Base-by-base conservation (phyloP, 1,284 basidiomycete genomes). In the Irpex sp. region DNA sequence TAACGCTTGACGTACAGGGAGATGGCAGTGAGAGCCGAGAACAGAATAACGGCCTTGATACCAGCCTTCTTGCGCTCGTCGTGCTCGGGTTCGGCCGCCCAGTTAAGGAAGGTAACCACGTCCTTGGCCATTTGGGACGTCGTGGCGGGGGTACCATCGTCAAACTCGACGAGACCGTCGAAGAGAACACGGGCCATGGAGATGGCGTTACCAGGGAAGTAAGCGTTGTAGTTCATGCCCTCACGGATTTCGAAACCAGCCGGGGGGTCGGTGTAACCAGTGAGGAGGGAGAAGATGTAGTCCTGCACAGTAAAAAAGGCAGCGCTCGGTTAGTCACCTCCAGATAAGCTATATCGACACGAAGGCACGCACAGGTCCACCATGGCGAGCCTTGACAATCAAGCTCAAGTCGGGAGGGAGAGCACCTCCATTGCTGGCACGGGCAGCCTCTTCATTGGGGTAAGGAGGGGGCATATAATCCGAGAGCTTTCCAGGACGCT, bases 41-140 rank as follows among this genome's bases (percentile, higher is more conserved):
- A 89, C 69, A 97, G 80, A 72, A 97, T 94, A 69, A 95, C 85
- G 19, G 94, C 94, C 80, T 96, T 92, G 74, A 98, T 80, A 68
- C 96, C 96, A 73, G 90, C 89, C 83, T 94, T 94, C 85, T 99
- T 99, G 73, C 97, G 86, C 74, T 96, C 89, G 74, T 99, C 97
- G 74, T 96, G 93, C 77, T 99, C 97, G 33, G 97, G 97, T 77
- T 99, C 97, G 62, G 96, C 86, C 51, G 93, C 91, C 94, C 94
- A 97, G 78, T 85, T 86, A 63, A 99, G 79, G 90, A 99, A 99
- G 3, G 91, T 94, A 48, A 87, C 86, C 57, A 99, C 95, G 71
- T 99, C 97, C 85, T 99, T 99, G 68, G 97, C 96, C 95, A 99
- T 96, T 77, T 99, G 97, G n/a, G 93, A 93, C 9, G 95, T 91